phyloP scores from a whole-genome alignment of 495 filamentous ascomycete species.

The Collariella sp. region DNA sequence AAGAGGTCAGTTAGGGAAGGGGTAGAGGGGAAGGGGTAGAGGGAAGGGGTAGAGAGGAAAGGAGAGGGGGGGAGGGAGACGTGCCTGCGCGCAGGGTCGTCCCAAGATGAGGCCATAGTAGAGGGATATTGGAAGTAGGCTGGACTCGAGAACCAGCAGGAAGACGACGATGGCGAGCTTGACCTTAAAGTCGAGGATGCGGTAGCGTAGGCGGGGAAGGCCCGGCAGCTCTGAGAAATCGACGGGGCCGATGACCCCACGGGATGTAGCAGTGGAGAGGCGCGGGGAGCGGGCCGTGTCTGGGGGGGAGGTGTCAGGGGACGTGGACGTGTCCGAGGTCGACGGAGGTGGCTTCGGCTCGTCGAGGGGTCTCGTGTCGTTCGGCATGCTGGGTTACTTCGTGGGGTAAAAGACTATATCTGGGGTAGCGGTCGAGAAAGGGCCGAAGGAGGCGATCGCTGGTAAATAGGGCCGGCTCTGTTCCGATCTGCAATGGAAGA shows the following conservation, averaged over 20 bases:
- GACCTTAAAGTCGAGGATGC: conserved; percentile 35
- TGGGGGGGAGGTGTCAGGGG: neutral
- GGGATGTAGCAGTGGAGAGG: neutral
- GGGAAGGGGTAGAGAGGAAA: neutral
- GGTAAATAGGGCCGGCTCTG: no score
- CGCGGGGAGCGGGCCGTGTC: neutral
- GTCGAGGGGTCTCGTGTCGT: no score
- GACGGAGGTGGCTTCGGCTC: neutral
- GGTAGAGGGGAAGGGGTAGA: neutral
- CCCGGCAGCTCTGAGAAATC: conserved; percentile 18
- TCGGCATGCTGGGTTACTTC: no score
- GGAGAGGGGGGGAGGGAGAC: no score
- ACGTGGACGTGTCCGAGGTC: neutral
- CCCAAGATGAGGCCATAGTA: conserved; percentile 38
- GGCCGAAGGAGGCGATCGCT: no score
- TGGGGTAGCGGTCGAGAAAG: no score
- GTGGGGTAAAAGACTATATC: no score
- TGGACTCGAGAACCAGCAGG: conserved; percentile 40
- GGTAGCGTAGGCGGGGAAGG: conserved; percentile 36
- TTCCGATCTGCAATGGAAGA: neutral
- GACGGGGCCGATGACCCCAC: neutral
- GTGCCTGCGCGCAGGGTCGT: conserved; percentile 25
- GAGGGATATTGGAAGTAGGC: conserved; percentile 37
- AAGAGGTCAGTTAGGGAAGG: no score
- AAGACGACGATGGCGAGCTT: conserved; percentile 34